Evolutionary conservation across 2,329 filamentous ascomycete species (phyloP), one percentile per base, ranked within the genome.

Genomic region (Alternaria angustiovoidea): DNA sequence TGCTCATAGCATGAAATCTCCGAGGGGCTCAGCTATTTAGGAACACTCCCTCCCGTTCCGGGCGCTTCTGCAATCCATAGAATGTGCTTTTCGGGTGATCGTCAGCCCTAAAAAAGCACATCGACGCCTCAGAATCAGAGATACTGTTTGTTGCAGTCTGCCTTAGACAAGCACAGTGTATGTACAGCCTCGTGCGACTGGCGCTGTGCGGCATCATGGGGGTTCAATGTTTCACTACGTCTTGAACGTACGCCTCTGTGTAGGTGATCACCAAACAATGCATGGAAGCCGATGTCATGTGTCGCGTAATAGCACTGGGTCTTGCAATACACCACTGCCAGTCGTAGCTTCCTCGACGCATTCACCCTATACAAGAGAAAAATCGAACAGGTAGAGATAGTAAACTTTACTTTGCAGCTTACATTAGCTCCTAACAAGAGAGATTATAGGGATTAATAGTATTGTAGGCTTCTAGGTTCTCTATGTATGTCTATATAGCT

Each of bases 221-320:
- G 34, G 38, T 44, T 54, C 20, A 39, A 38, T 59, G 57, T 59
- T 51, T 14, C 57, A 55, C 57, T 18, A 41, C 51, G 9, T 55
- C 12, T 38, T 34, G n/a, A 22, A 11, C 36, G 3, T 36, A 47
- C 43, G 51, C 36, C 22, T 54, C 48, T 20, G 34, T 20, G 9
- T 41, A 12, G 46, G 36, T 12, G 18, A 24, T 48, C 12, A 48
- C 30, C 46, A 48, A 36, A 32, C 7, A 24, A n/a, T 36, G 30
- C 20, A 48, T 8, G 12, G 24, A 20, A 24, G 32, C 11, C 11
- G 20, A 22, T 42, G 39, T 42, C 46, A 48, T 24, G 46, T 36
- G 30, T 36, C 18, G 46, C 30, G 14, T 24, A 20, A 14, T 5
- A 14, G 46, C 32, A 34, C 30, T 12, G 22, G n/a, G 6, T 24